A percentile compares a stretch with the other conserved stretches of the same genome.
phyloP scores from a whole-genome alignment of 1,139 yeast species.

The Lodderomyces oxycetoniae region DNA sequence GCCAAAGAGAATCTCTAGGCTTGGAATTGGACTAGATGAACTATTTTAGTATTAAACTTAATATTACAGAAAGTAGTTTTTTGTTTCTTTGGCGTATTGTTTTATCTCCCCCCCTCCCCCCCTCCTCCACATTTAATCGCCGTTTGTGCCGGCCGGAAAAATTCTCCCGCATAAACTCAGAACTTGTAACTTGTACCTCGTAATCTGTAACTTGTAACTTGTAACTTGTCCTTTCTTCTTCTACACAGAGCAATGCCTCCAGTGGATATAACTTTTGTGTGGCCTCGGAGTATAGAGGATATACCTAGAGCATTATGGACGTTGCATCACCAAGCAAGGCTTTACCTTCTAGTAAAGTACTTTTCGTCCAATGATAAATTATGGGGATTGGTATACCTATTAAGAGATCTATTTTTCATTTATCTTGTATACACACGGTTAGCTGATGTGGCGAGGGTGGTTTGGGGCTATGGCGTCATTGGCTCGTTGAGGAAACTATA shows the following conservation, averaged over 20 bases:
- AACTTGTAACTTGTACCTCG: too few species aligned
- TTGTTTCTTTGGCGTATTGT: too few species aligned
- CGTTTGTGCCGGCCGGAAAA: too few species aligned
- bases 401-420: conserved; percentile 26
- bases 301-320: conserved; percentile 1
- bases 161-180: too few species aligned
- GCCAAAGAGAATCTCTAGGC: conserved; percentile 53
- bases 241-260: conserved; percentile 5
- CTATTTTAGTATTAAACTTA: not conserved
- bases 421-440: conserved; percentile 17
- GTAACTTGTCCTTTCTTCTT: too few species aligned
- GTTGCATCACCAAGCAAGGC: conserved; percentile 3
- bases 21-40: conserved; percentile 22
- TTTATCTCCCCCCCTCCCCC: too few species aligned
- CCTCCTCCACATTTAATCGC: too few species aligned
- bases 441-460: conserved; percentile 8
- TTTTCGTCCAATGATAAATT: conserved; percentile 5
- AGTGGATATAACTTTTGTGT: conserved; percentile 2
- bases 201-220: too few species aligned
- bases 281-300: conserved; percentile 5
- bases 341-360: conserved; percentile 3
- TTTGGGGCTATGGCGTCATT: conserved; percentile 40
- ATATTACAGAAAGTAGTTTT: too few species aligned
- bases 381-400: conserved; percentile 16
- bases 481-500: conserved; percentile 18